phyloP scores from a whole-genome alignment of 257 asterid genomes.

The Cruciata laevipes region DNA sequence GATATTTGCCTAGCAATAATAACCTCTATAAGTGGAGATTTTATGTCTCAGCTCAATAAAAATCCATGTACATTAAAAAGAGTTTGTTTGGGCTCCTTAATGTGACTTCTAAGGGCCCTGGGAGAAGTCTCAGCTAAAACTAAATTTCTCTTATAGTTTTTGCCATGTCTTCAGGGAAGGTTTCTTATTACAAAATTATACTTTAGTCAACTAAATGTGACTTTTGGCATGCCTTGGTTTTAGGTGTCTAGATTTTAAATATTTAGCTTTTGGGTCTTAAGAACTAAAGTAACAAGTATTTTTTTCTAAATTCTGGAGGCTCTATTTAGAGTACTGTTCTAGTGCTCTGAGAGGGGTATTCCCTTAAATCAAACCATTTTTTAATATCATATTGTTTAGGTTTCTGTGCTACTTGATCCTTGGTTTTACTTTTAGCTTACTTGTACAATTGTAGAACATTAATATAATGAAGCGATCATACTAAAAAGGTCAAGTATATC shows the following conservation, averaged over 20 bases:
- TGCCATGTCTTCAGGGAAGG: not conserved
- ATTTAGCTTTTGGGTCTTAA: too few species aligned
- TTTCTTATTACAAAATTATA: too few species aligned
- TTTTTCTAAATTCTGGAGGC: not conserved
- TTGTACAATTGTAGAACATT: not conserved
- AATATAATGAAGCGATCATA: not conserved
- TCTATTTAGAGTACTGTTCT: not conserved
- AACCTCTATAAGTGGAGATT: not conserved
- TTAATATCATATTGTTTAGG: not conserved
- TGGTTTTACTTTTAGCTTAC: not conserved
- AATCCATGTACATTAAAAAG: not conserved
- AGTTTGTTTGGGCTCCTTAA: not conserved
- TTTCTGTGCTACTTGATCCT: not conserved
- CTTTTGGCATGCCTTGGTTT: not conserved
- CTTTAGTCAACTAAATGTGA: not conserved
- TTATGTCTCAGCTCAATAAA: not conserved
- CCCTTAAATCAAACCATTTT: not conserved
- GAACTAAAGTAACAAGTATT: not conserved
- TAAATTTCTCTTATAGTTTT: too few species aligned
- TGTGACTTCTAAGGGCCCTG: not conserved
- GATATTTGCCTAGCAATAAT: too few species aligned
- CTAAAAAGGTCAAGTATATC: slow-evolving; percentile 4
- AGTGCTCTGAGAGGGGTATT: not conserved
- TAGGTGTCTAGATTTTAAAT: not conserved
- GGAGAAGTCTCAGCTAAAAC: too few species aligned